Conservation (phyloP, 164 flowering plant species). For the Kingdonia uniflora region DNA sequence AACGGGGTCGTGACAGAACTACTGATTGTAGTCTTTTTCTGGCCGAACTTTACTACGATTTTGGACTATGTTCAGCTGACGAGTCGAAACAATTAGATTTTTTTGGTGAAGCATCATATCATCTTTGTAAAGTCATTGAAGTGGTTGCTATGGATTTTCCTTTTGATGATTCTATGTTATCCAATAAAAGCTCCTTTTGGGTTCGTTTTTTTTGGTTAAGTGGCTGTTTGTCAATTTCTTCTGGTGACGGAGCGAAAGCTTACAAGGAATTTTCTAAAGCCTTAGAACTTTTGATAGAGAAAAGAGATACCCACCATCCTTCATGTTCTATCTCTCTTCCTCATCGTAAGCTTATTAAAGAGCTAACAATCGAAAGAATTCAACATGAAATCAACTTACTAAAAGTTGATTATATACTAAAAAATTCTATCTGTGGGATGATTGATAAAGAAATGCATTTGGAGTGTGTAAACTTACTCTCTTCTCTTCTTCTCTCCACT, state of each 20-base stretch:
- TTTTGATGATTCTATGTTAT: conserved; percentile 17
- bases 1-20: conserved; percentile 63
- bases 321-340: conserved; percentile 29
- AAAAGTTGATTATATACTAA: conserved; percentile 52
- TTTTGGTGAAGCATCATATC: conserved; percentile 60
- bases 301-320: conserved; percentile 21
- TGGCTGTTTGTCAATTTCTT: conserved; percentile 52
- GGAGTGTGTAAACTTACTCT: conserved; percentile 58
- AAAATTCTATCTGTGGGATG: conserved; percentile 41
- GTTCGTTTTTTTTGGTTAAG: conserved; percentile 80
- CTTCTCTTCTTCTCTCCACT: conserved; percentile 59
- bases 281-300: conserved; percentile 45
- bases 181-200: conserved; percentile 53
- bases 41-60: conserved; percentile 76
- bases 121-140: conserved; percentile 83
- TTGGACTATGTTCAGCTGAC: conserved; percentile 40
- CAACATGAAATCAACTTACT: conserved; percentile 59
- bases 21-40: conserved; percentile 81
- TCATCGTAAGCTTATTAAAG: conserved; percentile 50
- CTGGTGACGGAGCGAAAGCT: conserved; percentile 69
- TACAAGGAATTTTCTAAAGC: conserved; percentile 48
- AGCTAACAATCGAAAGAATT: conserved; percentile 49
- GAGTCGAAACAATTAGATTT: conserved; percentile 28
- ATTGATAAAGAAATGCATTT: conserved; percentile 55
- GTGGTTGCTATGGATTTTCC: conserved; percentile 55